Base-by-base conservation (phyloP, 768 basidiomycete genomes). In the Chalciporus pseudorubinellus region DNA sequence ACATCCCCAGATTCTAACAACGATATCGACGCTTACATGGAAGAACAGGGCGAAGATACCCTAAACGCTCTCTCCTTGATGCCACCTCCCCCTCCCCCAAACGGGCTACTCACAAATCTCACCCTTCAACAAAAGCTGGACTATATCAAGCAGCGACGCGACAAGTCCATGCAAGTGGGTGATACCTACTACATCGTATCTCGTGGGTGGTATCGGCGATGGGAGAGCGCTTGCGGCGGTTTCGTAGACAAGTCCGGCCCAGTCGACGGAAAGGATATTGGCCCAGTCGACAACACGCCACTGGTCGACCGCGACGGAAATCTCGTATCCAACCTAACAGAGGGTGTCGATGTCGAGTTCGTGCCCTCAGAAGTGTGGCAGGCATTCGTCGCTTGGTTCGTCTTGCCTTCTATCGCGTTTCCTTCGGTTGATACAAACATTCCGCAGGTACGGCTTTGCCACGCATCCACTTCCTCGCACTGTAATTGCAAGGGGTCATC, bases 161-260 rank as follows among this genome's bases (percentile, higher is more conserved):
- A 59, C 36, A 66, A 61, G 40, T 70, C 74, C 38, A 81, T 92
- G 77, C 71, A 75, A 26, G 70, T 76, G 8, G 87, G 87, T 40
- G 82, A 92, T 45, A 83, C 76, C 9, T 94, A 92, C 92, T 92
- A 82, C 70, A 70, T 95, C 44, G 75, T 95, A 24, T 77, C 84
- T 19, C 69, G 78, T 44, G 59, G 61, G 19, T 95, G 92, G 92
- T 89, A 79, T 73, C 78, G 78, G 51, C 80, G 82, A 29, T 95
- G 89, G 86, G 70, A 77, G 55, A 81, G 80, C 59, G 90, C 89
- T 11, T 85, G 85, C 62, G 77, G 80, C 0, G 88, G 87, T 24
- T 70, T 82, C 56, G 63, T 74, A 22, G 85, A 87, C 74, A 91
- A 89, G 70, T 77, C 85, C 60, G 87, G 83, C 16, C 64, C 70